Conservation (phyloP, 306 rosid species). For the Phaseolus lunatus region DNA sequence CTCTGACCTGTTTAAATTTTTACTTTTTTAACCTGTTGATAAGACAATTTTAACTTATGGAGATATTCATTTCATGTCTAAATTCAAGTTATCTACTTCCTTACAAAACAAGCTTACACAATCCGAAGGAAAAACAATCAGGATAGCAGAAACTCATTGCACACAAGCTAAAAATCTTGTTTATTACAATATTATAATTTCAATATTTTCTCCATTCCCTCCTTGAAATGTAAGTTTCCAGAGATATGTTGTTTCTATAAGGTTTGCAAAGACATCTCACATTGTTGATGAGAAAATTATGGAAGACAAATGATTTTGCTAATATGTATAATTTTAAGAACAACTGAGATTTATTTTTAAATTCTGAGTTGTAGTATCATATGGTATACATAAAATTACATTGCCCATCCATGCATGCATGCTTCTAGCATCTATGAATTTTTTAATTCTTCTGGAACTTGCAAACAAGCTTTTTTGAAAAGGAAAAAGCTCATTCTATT, state of each 20-base stretch:
- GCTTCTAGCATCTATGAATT: neutral
- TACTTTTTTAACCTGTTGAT: too few species aligned
- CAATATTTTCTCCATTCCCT: neutral
- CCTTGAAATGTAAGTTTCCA: conserved; percentile 3
- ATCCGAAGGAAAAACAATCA: conserved; percentile 1
- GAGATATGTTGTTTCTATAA: neutral
- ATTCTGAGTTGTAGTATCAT: neutral
- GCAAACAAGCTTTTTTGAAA: too few species aligned
- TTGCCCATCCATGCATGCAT: conserved; percentile 28
- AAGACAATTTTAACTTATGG: too few species aligned
- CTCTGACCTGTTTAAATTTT: too few species aligned
- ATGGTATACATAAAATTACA: neutral
- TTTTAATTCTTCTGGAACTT: neutral
- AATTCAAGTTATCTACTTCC: conserved; percentile 16
- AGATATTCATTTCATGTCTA: neutral
- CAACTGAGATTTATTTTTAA: neutral
- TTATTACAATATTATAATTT: neutral
- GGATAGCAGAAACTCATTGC: neutral
- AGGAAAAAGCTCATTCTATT: too few species aligned
- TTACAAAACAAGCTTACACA: neutral
- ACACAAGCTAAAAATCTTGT: neutral
- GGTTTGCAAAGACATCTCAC: conserved; percentile 22
- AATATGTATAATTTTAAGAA: neutral
- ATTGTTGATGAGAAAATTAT: conserved; percentile 2
- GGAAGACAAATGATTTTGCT: neutral